These are phyloP conservation scores for Penicillium verrucosum DNA, from an alignment of 2,329 filamentous ascomycete genomes.

Conservation along the genomic window DNA sequence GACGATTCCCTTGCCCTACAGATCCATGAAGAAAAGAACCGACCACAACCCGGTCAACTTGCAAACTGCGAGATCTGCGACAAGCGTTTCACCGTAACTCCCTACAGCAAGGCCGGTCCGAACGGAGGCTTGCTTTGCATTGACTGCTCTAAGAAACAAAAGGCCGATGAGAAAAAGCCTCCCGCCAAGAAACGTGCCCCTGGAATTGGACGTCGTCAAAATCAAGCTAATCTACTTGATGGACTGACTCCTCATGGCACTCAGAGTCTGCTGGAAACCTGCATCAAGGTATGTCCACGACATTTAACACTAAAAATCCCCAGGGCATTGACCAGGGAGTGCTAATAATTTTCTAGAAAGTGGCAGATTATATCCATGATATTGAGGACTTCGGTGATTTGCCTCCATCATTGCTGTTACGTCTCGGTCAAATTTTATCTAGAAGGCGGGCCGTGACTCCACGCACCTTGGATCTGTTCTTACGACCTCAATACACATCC, in stretches of 20 bases:
- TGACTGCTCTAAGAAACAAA: slow-evolving; percentile 72
- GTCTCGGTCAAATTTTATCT: slow-evolving; percentile 61
- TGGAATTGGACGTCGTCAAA: slow-evolving; percentile 65
- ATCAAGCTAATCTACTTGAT: slow-evolving; percentile 81
- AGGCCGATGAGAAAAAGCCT: slow-evolving; percentile 59
- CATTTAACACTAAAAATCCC: not conserved
- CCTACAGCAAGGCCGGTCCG: slow-evolving; percentile 78
- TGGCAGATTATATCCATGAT: slow-evolving; percentile 61
- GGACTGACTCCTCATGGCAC: slow-evolving; percentile 53
- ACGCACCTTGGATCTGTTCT: slow-evolving; percentile 45
- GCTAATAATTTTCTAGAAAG: slow-evolving; percentile 44
- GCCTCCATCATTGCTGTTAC: slow-evolving; percentile 54
- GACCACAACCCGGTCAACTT: slow-evolving; percentile 74
- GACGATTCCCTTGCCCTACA: slow-evolving; percentile 45
- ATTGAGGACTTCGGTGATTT: slow-evolving; percentile 64
- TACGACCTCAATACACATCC: slow-evolving; percentile 52
- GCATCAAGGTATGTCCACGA: slow-evolving; percentile 50
- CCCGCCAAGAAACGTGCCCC: slow-evolving; percentile 55
- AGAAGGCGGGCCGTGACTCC: slow-evolving; percentile 58
- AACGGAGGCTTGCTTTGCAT: slow-evolving; percentile 82
- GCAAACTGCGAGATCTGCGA: slow-evolving; percentile 82
- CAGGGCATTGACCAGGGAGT: not conserved
- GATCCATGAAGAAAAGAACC: slow-evolving; percentile 55
- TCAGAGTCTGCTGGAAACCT: slow-evolving; percentile 51
- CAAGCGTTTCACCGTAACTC: slow-evolving; percentile 88